Conservation (phyloP, 495 filamentous ascomycete species). For the Tuber calosporum region DNA sequence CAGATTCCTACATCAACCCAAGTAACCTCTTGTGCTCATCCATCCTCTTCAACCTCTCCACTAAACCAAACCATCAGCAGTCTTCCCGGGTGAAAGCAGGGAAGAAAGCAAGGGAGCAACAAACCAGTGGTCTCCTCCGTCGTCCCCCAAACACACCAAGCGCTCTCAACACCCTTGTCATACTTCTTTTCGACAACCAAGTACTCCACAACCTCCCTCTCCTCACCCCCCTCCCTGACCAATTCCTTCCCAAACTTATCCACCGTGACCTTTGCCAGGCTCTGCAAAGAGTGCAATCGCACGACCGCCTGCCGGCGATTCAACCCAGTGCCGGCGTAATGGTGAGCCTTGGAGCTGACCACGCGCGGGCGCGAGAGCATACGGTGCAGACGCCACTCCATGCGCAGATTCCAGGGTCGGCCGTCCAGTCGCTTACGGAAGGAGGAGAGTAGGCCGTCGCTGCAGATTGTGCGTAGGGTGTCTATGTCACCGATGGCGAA, state of each 20-base stretch:
- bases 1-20: not conserved
- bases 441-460: slow-evolving; percentile 52
- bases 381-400: slow-evolving; percentile 61
- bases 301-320: slow-evolving; percentile 65
- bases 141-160: slow-evolving; percentile 74
- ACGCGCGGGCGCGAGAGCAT: slow-evolving; percentile 57
- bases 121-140: slow-evolving; percentile 52
- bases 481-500: slow-evolving; percentile 60
- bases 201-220: slow-evolving; percentile 65
- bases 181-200: slow-evolving; percentile 63
- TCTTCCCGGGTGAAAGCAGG: too few relatives aligned
- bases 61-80: slow-evolving; percentile 17
- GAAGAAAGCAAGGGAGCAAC: slow-evolving; percentile 17
- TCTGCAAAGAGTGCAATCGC: slow-evolving; percentile 61
- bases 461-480: slow-evolving; percentile 55
- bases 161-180: slow-evolving; percentile 49
- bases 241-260: slow-evolving; percentile 28
- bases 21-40: slow-evolving; percentile 8
- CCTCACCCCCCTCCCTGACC: slow-evolving; percentile 49
- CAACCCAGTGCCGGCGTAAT: slow-evolving; percentile 42
- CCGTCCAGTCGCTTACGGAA: slow-evolving; percentile 52
- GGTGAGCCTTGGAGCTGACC: slow-evolving; percentile 48
- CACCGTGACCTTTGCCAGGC: slow-evolving; percentile 46
- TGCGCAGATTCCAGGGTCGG: slow-evolving; percentile 48
- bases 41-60: slow-evolving; percentile 14